phyloP scores from a whole-genome alignment of 2,329 filamentous ascomycete genomes.

The Alternaria sp. region DNA sequence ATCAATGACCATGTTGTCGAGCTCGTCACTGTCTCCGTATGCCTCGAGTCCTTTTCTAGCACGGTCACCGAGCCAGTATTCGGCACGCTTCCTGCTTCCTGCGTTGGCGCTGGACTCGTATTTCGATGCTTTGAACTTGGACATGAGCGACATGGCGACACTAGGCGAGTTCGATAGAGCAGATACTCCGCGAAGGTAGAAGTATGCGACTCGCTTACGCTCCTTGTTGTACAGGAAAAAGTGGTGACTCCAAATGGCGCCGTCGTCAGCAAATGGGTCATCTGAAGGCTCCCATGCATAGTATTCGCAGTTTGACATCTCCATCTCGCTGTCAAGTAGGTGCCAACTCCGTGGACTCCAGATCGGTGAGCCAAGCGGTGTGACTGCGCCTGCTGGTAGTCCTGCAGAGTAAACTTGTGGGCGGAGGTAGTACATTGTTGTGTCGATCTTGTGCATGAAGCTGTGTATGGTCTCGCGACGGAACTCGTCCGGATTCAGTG shows the following conservation, averaged over 20 bases:
- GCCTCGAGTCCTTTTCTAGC: constrained; percentile 57
- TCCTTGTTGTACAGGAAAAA: constrained; percentile 98
- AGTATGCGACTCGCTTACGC: constrained; percentile 90
- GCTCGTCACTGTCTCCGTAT: constrained; percentile 57
- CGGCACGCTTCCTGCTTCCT: constrained; percentile 80
- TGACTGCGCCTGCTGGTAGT: constrained; percentile 58
- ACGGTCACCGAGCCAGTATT: constrained; percentile 84
- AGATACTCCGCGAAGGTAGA: constrained; percentile 90
- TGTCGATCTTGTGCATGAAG: constrained; percentile 89
- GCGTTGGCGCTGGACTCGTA: constrained; percentile 59
- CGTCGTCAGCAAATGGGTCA: constrained; percentile 91
- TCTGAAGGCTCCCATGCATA: constrained; percentile 91
- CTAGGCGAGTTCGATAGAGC: constrained; percentile 73
- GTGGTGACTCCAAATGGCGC: constrained; percentile 92
- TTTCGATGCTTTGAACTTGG: constrained; percentile 54
- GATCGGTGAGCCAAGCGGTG: constrained; percentile 62
- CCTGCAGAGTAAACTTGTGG: constrained; percentile 61
- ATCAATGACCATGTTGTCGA: constrained; percentile 52
- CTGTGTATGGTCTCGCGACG: constrained; percentile 80
- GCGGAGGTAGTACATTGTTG: constrained; percentile 83
- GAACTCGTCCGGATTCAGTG: constrained; percentile 89
- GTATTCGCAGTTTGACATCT: constrained; percentile 83
- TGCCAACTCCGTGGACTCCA: constrained; percentile 95
- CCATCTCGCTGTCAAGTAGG: constrained; percentile 94
- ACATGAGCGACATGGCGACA: constrained; percentile 46